Base-by-base conservation (phyloP, 2,329 filamentous ascomycete species). In the Hirsutella rhossiliensis region DNA sequence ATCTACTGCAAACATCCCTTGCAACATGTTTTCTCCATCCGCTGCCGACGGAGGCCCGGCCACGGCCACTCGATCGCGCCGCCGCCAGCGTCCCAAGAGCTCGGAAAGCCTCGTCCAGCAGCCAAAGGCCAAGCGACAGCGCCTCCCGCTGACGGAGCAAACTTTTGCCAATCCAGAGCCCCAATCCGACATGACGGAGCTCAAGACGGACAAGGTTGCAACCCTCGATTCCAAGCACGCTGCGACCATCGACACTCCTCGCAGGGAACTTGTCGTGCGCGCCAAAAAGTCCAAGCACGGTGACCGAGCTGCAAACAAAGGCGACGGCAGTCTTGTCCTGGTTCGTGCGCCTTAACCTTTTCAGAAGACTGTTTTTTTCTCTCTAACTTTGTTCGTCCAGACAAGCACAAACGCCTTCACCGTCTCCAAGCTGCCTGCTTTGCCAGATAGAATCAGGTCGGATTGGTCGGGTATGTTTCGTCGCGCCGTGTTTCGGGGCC, bases 391-490 rank as follows among this genome's bases (percentile, higher is more conserved):
- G 23, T 9, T 27, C 23, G 23, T 27, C 38, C 18, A 94, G 84
- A 87, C 86, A 34, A 87, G 80, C 57, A 95, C 86, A 56, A 80
- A 82, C 58, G 85, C 86, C 50, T 96, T 92, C 60, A 83, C 77
- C 38, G 85, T 94, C 49, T 86, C 84, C 63, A 88, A 89, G 62
- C 74, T 96, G 29, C 86, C 86, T 45, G 81, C 84, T 44, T 74
- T 94, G 20, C 89, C 90, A 41, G 82, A 89, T 55, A 78, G 80
- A 56, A 76, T 95, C 49, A 79, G 81, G 51, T 67, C 76, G 52
- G 75, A 81, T 55, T 71, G 76, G 46, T 69, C 72, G 59, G 75
- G 84, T 88, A 72, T 61, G 78, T 62, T 32, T 27, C 18, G 20
- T 29, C 29, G 31, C 15, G 15, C 30, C 3, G 12, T 12, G 18